Evolutionary conservation across 1,284 basidiomycete species (phyloP).

Genomic region (Trichosporon sp.): DNA sequence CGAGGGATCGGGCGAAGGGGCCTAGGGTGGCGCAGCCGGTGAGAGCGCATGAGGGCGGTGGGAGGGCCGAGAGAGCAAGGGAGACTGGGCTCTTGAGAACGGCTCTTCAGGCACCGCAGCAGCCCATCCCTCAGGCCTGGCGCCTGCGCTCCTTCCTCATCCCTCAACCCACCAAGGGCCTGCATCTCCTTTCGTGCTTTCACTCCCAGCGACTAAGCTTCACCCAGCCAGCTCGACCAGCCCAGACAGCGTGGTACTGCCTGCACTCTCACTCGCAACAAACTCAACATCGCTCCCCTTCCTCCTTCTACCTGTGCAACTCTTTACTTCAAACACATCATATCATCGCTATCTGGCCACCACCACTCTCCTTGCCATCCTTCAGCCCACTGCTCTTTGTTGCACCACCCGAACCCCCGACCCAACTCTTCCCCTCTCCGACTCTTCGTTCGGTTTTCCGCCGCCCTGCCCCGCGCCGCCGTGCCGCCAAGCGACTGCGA

Average conservation of each 20-base stretch:
- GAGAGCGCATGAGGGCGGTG: too few relatives aligned
- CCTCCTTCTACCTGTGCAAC: neutral
- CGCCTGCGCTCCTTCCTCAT: neutral
- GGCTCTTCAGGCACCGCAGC: neutral
- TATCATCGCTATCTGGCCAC: slow-evolving; percentile 6
- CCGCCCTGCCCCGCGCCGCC: neutral
- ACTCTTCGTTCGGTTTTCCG: neutral
- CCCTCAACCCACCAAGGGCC: neutral
- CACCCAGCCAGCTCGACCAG: too few relatives aligned
- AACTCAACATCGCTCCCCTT: neutral
- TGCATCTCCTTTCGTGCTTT: neutral
- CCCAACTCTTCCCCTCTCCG: neutral
- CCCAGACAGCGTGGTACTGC: neutral
- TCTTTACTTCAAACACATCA: neutral
- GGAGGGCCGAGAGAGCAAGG: neutral
- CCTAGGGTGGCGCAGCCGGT: too few relatives aligned
- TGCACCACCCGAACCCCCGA: neutral
- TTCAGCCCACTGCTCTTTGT: neutral
- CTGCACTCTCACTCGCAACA: neutral
- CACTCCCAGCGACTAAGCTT: neutral
- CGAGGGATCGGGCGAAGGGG: neutral
- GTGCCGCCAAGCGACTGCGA: slow-evolving; percentile 2
- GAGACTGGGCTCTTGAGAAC: slow-evolving; percentile 2
- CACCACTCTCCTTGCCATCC: neutral
- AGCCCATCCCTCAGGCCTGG: neutral